Evolutionary conservation across 2,329 filamentous ascomycete species (phyloP).

Genomic region (Fusarium albosuccineum): DNA sequence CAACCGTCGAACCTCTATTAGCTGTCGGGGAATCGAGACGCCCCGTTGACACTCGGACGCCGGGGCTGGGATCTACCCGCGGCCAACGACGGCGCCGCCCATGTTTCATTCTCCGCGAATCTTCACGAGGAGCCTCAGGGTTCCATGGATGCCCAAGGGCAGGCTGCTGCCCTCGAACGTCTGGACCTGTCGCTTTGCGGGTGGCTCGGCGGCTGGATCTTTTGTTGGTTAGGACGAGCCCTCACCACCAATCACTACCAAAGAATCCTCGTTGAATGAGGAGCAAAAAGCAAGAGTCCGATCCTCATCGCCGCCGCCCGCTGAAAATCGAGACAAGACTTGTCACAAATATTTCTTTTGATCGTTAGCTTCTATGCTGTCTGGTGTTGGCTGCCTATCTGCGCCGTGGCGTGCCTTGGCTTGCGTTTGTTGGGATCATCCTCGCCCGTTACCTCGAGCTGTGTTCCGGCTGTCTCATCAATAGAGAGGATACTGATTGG

Average conservation of each 20-base stretch:
- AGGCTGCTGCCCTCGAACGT: not conserved
- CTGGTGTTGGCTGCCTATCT: constrained; percentile 5
- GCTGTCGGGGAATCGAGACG: not conserved
- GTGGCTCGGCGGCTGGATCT: constrained; percentile 3
- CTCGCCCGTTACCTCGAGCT: not conserved
- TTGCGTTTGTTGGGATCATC: constrained; percentile 23
- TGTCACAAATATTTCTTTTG: constrained; percentile 15
- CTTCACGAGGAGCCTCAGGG: constrained; percentile 7
- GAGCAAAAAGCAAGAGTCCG: constrained; percentile 13
- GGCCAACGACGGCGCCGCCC: constrained; percentile 9
- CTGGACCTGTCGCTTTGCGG: not conserved
- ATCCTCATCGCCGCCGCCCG: not conserved
- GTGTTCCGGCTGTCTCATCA: constrained; percentile 24
- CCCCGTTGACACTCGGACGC: constrained; percentile 4
- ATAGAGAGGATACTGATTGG: constrained; percentile 19
- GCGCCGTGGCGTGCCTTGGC: constrained; percentile 22
- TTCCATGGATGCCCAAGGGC: not conserved
- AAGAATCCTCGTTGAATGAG: not conserved
- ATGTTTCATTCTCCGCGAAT: constrained; percentile 11
- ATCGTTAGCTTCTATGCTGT: not conserved
- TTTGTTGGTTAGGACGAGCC: not conserved
- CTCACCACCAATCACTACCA: not conserved
- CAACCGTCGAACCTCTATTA: not conserved
- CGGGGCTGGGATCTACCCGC: constrained; percentile 15
- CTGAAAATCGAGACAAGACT: not conserved